Percentiles rank a stretch among this genome's conserved stretches.
Evolutionary conservation across 2,329 filamentous ascomycete genomes (phyloP).

Genomic region (Monosporascus ibericus): DNA sequence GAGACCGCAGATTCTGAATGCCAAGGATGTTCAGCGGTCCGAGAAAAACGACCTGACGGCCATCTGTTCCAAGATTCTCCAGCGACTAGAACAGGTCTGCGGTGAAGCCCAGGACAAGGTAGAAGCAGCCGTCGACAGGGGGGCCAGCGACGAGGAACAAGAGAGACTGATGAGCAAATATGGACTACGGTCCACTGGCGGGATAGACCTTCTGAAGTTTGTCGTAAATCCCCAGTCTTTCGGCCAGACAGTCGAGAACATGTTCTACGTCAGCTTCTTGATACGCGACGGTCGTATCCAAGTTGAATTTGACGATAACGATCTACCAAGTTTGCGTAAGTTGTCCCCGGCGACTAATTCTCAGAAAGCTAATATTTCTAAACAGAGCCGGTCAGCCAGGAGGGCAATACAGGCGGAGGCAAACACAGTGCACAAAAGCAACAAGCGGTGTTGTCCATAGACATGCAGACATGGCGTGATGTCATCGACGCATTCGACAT

Average conservation of each 20-base stretch:
- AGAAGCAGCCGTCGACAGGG: constrained; percentile 35
- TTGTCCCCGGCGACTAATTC: constrained; percentile 15
- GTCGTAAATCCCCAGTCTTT: constrained; percentile 87
- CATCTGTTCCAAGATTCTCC: constrained; percentile 70
- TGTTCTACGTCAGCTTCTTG: constrained; percentile 94
- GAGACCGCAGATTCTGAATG: constrained; percentile 69
- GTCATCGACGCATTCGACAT: constrained; percentile 73
- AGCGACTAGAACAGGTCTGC: constrained; percentile 48
- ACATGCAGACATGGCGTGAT: constrained; percentile 76
- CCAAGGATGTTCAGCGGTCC: constrained; percentile 66
- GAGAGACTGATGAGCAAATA: constrained; percentile 56
- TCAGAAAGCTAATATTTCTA: constrained; percentile 8
- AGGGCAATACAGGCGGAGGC: constrained; percentile 38
- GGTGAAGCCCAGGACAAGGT: constrained; percentile 41
- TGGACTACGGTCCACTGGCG: constrained; percentile 60
- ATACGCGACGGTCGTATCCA: constrained; percentile 78
- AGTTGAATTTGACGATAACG: constrained; percentile 66
- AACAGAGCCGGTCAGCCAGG: constrained; percentile 36
- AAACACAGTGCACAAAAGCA: constrained; percentile 58
- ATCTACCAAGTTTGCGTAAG: constrained; percentile 76
- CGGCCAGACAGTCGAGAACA: constrained; percentile 89
- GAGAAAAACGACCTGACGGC: constrained; percentile 74
- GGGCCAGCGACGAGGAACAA: constrained; percentile 39
- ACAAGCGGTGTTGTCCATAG: constrained; percentile 83
- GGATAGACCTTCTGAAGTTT: constrained; percentile 77